Base-by-base conservation (phyloP, 495 filamentous ascomycete species). In the Penicillium silybi region DNA sequence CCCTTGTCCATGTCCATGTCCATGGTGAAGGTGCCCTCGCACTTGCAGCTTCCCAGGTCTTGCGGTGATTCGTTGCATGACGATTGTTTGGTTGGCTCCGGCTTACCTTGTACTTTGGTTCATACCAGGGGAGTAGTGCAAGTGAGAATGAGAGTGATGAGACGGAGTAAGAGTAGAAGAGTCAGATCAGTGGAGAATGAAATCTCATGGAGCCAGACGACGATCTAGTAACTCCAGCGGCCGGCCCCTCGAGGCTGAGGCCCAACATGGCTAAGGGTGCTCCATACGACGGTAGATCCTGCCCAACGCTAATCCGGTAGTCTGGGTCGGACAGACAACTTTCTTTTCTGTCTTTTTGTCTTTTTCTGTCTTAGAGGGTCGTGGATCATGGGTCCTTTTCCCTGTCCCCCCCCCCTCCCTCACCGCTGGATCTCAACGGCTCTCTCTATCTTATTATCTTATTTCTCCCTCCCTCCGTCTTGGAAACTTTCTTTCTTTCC, bases 351-450 rank as follows among this genome's bases (percentile, higher is more conserved):
- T 59, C 42, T 50, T 43, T 38, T 47, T 37, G 2, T 15, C 32
- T 23, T 46, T 27, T 52, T 35, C 13, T 46, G 50, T 53, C 44
- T 47, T 44, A 29, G 39, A 44, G 41, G 41, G 41, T 42, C 51
- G 60, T 63, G 60, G 60, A 60, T 63, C 57, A 60, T 53, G 43
- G 40, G 15, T 27, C 44, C 44, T 32, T 48, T 10, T 26, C 20
- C 19, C 40, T 42, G 3, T 23, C 41, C 13, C 19, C 22, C 19
- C 41, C 11, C 19, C 11, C 22, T 48, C 54, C 16, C 49, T 61
- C 62, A 65, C 62, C 62, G 62, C 62, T 65, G 62, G 13, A 54
- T 57, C 49, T 48, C 59, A 62, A 62, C 61, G 61, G 54, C 44
- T 48, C 20, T 29, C 27, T 26, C 17, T 27, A 23, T 32, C 25